Evolutionary conservation across 805 yeast genomes (phyloP), one percentile per base, ranked within the genome.

Genomic region (Candida taoyuanica): DNA sequence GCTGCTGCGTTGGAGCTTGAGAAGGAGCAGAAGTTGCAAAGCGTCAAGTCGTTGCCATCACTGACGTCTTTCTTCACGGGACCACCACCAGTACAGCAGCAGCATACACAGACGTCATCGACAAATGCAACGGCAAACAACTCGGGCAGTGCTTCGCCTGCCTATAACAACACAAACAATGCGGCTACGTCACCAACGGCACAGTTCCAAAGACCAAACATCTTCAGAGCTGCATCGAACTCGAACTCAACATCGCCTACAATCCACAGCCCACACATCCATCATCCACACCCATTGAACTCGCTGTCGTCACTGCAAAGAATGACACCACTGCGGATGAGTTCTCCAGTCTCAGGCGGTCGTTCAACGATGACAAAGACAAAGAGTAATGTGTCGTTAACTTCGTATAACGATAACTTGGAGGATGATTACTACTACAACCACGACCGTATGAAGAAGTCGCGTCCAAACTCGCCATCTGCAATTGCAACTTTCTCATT

Each of bases 231-330:
- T 13, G 38, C 46, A n/a, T 49, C 52, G 7, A 33, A 46, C 14
- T 50, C 52, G 7, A 34, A 46, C 8, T 21, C 47, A 13, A 42
- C 55, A 13, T 42, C 53, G 1, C 47, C 56, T 30, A 43, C 51
- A 9, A 27, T 43, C 4, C 45, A 40, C 33, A 46, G 41, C 31
- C 42, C 52, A 3, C 53, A 54, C 25, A 25, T 46, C 17, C 48
- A 41, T 20, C 55, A 51, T 32, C 58, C 54, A 31, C 58, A 52
- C 17, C 56, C 64, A 19, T 43, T 67, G 15, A 64, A 58, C 43
- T 67, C 71, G 1, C 48, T 72, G 17, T 64, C 75, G 0, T 70
- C 83, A 3, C 56, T 80, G 37, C 84, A 78, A 53, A 66, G 79
- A 52, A 74, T 78, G 81, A 78, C 83, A 0, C 84, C 82, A 7